Base-by-base conservation (phyloP, 2,329 filamentous ascomycete species). In the Samsoniella hepiali region DNA sequence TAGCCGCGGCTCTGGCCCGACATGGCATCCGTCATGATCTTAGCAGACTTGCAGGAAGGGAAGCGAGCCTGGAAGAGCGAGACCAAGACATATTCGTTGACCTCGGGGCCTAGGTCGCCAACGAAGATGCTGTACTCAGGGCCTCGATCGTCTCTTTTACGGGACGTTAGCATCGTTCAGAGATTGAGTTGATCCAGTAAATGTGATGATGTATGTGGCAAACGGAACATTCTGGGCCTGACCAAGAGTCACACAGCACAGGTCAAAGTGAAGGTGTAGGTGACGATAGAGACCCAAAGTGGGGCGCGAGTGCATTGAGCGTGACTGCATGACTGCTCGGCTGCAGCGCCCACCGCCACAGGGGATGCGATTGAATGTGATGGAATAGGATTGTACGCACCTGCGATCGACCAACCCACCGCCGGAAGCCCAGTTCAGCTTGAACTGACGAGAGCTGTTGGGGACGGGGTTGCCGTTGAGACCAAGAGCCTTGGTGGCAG, bases 1-100 rank as follows among this genome's bases (percentile, higher is more conserved):
- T 99, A 99, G 63, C 95, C 95, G 67, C 95, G 93, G 67, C 93
- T 97, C 86, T 98, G 94, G 71, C 95, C 95, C 67, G 91, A 96
- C 79, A 98, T 95, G 66, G 95, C 94, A 73, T 99, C 95, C 65
- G 94, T 97, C 95, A 99, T 99, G 79, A 99, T 99, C 85, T 99
- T 99, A 73, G 95, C 95, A 44, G 93, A 97, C 83, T 98, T 98
- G 91, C 94, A 98, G 9, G 93, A 96, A 0, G 91, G 90, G 83
- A 96, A 99, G 66, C 94, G 92, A 73, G 88, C 90, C 81, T 98
- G 94, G 86, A 99, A 99, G 58, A 99, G 88, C 32, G 93, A 96
- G 61, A 98, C 94, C 65, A 99, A 84, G 64, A 98, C 94, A 73
- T 96, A 98, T 81, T 99, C 95, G 78, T 97, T 99, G 71, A 99